A percentile compares a stretch with the other conserved stretches of the same genome.
Conservation (phyloP, 2,329 filamentous ascomycete species). For the Colletotrichum destructivum region DNA sequence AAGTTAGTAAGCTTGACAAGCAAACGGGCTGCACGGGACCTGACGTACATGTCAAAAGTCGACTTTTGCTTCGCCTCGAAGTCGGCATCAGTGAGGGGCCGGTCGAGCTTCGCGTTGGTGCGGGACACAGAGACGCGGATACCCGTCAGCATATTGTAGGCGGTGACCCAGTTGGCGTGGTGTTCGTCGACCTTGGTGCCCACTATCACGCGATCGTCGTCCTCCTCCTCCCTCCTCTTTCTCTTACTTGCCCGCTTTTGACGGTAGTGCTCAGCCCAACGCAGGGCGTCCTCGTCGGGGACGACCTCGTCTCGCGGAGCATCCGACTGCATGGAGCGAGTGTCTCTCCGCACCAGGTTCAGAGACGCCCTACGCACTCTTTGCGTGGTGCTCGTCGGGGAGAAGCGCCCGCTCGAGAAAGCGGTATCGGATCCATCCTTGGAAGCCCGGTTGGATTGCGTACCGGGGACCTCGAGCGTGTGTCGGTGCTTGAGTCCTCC, state of each 20-base stretch:
- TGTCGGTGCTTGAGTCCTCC: conserved; percentile 83
- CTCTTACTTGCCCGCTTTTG: conserved; percentile 92
- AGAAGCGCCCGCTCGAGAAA: conserved; percentile 85
- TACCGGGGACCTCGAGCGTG: conserved; percentile 88
- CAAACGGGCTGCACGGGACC: conserved; percentile 13
- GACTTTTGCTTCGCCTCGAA: conserved; percentile 97
- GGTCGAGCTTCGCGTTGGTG: conserved; percentile 96
- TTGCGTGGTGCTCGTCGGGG: conserved; percentile 72
- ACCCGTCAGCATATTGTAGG: conserved; percentile 99
- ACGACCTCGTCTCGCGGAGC: conserved; percentile 85
- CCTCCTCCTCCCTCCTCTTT: conserved; percentile 85
- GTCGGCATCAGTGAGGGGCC: conserved; percentile 89
- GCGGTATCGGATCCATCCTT: conserved; percentile 79
- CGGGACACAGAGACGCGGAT: conserved; percentile 97
- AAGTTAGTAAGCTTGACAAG: conserved; percentile 52
- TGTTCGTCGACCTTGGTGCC: conserved; percentile 98
- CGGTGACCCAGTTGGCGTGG: conserved; percentile 97
- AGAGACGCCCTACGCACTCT: conserved; percentile 83
- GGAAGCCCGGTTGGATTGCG: conserved; percentile 76
- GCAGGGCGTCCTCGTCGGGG: conserved; percentile 89
- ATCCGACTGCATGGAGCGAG: conserved; percentile 89
- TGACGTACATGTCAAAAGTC: conserved; percentile 91
- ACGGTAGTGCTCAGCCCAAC: conserved; percentile 93
- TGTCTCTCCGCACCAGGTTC: conserved; percentile 83
- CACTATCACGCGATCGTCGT: conserved; percentile 94